Conservation (phyloP, 768 basidiomycete genomes). For the Russula griseocarnosa region DNA sequence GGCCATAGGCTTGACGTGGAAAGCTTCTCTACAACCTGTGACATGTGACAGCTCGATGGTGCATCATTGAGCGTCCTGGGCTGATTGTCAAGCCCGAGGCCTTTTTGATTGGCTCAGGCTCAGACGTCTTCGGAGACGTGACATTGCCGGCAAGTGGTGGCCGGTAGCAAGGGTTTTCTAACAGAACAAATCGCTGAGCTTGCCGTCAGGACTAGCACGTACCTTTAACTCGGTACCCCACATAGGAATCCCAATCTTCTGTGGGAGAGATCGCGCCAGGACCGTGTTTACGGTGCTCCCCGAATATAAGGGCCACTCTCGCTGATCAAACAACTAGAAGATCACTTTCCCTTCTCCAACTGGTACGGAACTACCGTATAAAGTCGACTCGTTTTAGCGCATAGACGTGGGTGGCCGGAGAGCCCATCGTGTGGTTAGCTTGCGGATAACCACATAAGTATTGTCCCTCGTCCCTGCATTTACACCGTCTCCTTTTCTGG, state of each 20-base stretch:
- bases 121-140: background rate
- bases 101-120: slow-evolving; percentile 6
- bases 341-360: slow-evolving; percentile 13
- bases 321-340: slow-evolving; percentile 24
- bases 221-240: slow-evolving; percentile 3
- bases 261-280: slow-evolving; percentile 20
- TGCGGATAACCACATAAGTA: slow-evolving; percentile 11
- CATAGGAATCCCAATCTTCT: slow-evolving; percentile 18
- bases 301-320: slow-evolving; percentile 19
- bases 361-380: slow-evolving; percentile 10
- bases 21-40: slow-evolving; percentile 10
- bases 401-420: slow-evolving; percentile 1
- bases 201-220: background rate
- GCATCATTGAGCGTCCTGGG: slow-evolving; percentile 8
- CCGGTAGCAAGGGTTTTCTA: background rate
- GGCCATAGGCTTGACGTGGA: background rate
- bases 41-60: slow-evolving; percentile 10
- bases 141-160: background rate
- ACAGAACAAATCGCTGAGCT: background rate
- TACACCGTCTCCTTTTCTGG: slow-evolving; percentile 2
- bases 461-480: slow-evolving; percentile 7
- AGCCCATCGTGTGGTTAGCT: slow-evolving; percentile 9
- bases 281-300: slow-evolving; percentile 19
- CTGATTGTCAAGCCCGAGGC: slow-evolving; percentile 12
- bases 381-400: background rate